Evolutionary conservation across 305 asterid species (phyloP).

Genomic region (Plantago lanceolata): DNA sequence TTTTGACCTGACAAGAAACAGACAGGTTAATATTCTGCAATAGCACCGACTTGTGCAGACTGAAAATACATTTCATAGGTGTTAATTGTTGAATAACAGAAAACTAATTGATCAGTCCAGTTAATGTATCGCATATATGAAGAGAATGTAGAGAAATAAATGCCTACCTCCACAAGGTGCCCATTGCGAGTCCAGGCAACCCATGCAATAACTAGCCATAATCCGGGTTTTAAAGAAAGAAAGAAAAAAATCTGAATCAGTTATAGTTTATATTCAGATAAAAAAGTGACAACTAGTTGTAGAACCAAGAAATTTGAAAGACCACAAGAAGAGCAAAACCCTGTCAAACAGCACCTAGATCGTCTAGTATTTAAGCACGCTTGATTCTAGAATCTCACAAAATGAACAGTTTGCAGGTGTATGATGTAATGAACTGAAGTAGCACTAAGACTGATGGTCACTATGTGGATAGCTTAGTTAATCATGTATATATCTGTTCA

Average conservation of each 20-base stretch:
- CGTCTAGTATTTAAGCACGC: too few relatives aligned
- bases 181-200: slow-evolving; percentile 82
- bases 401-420: too few relatives aligned
- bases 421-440: too few relatives aligned
- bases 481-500: too few relatives aligned
- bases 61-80: not conserved
- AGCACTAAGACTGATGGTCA: too few relatives aligned
- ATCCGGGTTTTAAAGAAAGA: too few relatives aligned
- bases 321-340: not conserved
- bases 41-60: not conserved
- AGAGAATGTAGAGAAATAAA: slow-evolving; percentile 12
- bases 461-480: too few relatives aligned
- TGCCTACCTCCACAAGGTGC: slow-evolving; percentile 83
- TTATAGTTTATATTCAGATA: slow-evolving; percentile 13
- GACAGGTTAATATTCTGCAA: slow-evolving; percentile 3
- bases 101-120: slow-evolving; percentile 8
- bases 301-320: not conserved
- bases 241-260: slow-evolving; percentile 19
- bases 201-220: slow-evolving; percentile 78
- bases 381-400: too few relatives aligned
- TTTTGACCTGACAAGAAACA: slow-evolving; percentile 47
- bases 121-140: slow-evolving; percentile 8
- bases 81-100: not conserved
- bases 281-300: not conserved
- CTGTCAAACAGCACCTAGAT: not conserved